Percentiles rank a stretch among this genome's conserved stretches.
phyloP scores from a whole-genome alignment of 495 filamentous ascomycete species.

The Pyronema domesticum region DNA sequence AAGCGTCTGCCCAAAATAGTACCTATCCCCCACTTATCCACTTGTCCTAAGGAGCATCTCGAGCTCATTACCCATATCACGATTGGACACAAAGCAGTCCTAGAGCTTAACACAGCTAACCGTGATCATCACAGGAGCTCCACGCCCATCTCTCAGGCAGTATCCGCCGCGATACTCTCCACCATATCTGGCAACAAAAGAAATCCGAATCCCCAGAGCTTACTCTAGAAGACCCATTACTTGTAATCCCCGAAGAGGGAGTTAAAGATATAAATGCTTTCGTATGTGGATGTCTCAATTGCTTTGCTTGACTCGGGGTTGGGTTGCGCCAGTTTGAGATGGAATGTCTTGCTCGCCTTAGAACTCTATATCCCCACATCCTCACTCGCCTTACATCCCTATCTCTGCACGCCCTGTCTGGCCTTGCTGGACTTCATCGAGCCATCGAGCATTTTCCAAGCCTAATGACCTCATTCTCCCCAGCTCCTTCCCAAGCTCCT shows the following conservation, averaged over 20 bases:
- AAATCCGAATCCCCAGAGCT: constrained; percentile 32
- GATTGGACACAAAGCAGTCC: neutral
- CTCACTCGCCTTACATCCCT: no score
- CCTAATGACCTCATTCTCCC: neutral
- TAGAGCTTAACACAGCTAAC: neutral
- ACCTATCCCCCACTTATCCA: neutral
- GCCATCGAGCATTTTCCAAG: no score
- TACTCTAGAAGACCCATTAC: constrained; percentile 45
- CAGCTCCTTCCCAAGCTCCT: neutral
- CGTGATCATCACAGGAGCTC: constrained; percentile 33
- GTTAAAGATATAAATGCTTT: constrained; percentile 56
- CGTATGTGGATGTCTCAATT: constrained; percentile 17
- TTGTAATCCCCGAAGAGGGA: constrained; percentile 53
- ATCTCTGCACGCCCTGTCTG: no score
- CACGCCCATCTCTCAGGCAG: constrained; percentile 74
- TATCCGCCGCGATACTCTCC: constrained; percentile 55
- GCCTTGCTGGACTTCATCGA: no score
- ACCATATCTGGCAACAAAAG: constrained; percentile 54
- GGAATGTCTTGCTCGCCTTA: no score
- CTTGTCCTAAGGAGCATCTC: neutral
- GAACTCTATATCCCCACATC: no score
- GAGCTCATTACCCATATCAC: no score
- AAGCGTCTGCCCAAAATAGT: constrained; percentile 16
- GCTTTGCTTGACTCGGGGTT: neutral
- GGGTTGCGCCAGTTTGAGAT: neutral